A percentile compares a stretch with the other conserved stretches of the same genome.
phyloP scores from a whole-genome alignment of 2,329 filamentous ascomycete genomes.

The Penicillium concentricum region DNA sequence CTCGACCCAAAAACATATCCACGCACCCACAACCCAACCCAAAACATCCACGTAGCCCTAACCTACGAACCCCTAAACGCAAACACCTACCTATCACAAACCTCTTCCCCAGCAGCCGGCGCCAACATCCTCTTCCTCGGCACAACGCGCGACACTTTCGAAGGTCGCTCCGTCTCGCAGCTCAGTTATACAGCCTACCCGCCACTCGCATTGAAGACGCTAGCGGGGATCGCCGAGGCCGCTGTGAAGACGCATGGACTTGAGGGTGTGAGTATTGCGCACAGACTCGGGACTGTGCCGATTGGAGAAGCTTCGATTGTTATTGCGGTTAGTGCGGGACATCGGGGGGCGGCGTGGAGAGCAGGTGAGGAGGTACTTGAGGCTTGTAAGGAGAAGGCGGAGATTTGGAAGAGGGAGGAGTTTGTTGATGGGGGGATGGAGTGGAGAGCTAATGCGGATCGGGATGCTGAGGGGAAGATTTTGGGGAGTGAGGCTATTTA shows the following conservation, averaged over 20 bases:
- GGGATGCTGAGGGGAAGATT: conserved; percentile 50
- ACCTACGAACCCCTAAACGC: conserved; percentile 43
- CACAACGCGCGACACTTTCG: conserved; percentile 47
- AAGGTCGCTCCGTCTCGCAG: conserved; percentile 41
- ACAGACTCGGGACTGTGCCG: conserved; percentile 80
- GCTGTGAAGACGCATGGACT: conserved; percentile 61
- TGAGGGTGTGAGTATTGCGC: conserved; percentile 73
- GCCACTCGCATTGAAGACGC: conserved; percentile 42
- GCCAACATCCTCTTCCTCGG: conserved; percentile 49
- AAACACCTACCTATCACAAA: conserved; percentile 33
- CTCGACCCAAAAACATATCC: conserved; percentile 44
- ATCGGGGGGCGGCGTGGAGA: conserved; percentile 80
- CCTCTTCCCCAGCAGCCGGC: conserved; percentile 43
- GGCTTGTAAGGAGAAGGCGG: conserved; percentile 78
- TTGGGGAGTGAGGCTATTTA: not conserved
- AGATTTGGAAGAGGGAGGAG: conserved; percentile 93
- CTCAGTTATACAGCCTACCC: conserved; percentile 48
- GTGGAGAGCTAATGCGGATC: conserved; percentile 87
- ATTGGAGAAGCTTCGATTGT: conserved; percentile 92
- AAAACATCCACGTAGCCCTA: conserved; percentile 44
- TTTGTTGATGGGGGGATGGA: conserved; percentile 71
- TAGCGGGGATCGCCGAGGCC: conserved; percentile 40
- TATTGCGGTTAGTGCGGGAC: conserved; percentile 79
- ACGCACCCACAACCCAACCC: conserved; percentile 30
- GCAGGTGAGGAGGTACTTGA: conserved; percentile 89